A percentile compares a stretch with the other conserved stretches of the same genome.
Conservation (phyloP, 441 rosid species). For the Gossypium lobatum region DNA sequence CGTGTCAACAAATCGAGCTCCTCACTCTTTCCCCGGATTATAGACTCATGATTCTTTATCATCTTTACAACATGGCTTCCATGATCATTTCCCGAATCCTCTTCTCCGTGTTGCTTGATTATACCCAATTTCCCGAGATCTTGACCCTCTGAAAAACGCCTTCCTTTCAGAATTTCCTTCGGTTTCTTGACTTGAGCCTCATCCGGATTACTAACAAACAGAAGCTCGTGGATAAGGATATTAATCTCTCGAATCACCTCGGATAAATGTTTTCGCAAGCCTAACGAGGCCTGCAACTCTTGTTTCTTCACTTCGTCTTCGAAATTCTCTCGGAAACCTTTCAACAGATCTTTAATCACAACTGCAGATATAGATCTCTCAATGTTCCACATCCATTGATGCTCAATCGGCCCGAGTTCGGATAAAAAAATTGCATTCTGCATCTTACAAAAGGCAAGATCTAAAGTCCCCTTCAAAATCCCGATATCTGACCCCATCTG, state of each 20-base stretch:
- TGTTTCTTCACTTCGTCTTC: constrained; percentile 27
- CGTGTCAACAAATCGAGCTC: constrained; percentile 24
- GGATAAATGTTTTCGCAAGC: constrained; percentile 33
- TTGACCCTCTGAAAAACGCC: constrained; percentile 26
- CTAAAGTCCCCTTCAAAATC: constrained; percentile 66
- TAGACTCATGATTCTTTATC: constrained; percentile 60
- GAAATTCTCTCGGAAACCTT: constrained; percentile 34
- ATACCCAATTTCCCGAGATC: not conserved
- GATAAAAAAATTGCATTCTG: constrained; percentile 54
- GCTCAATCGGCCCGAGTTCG: constrained; percentile 58
- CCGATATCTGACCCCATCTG: constrained; percentile 58
- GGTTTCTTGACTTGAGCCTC: constrained; percentile 15
- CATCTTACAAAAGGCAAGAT: constrained; percentile 78
- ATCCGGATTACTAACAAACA: constrained; percentile 25
- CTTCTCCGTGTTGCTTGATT: not conserved
- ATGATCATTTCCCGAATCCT: constrained; percentile 26
- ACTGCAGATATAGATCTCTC: constrained; percentile 45
- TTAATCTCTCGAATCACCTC: constrained; percentile 32
- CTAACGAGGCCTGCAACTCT: constrained; percentile 29
- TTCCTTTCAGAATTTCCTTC: constrained; percentile 10
- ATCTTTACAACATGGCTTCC: constrained; percentile 42
- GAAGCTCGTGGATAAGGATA: constrained; percentile 37
- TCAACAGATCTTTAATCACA: constrained; percentile 41
- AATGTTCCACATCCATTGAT: constrained; percentile 53
- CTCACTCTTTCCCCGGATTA: constrained; percentile 44